Base-by-base conservation (phyloP, 1,139 yeast genomes). In the Hansenula lynferdii region DNA sequence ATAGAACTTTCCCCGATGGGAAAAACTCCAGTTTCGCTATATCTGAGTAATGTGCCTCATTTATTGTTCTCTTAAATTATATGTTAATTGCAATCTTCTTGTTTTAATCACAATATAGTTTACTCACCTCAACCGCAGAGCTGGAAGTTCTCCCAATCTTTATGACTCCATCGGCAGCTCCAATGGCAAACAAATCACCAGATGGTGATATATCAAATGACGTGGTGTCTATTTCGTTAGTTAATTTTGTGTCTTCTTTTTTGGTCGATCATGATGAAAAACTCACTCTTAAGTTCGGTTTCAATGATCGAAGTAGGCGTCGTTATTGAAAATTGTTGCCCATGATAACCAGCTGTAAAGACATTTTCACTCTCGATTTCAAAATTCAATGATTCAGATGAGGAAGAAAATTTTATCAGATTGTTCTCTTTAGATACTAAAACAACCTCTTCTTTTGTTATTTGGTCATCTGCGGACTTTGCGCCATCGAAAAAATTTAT, bases 1-100 rank as follows among this genome's bases (percentile, higher is more conserved):
- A 49, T 2, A 77, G 49, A 9, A 77, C 90, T 47, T 69, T 62
- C 3, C 77, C 74, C 11, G 85, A 77, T 0, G 89, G 85, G 51
- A 83, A 80, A 38, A 77, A 67, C 39, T 44, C 32, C 4, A 65
- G 43, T 10, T 57, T 54, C 1, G 67, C 54, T 1, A 80, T 60
- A 37, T 75, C 72, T 22, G 67, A 52, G 28, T 51, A 58, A 58
- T 82, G 90, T 1, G 75, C 77, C 3, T 61, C 60, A 2, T 50
- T 45, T 12, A 69, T 43, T 8, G 47, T 40, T 8, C 47, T 23
- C 21, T 38, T 6, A 3, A 28, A 8, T 5, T 7, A 3, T 15
- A 31, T 38, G 11, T 38, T 14, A 31, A 35, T 17, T n/a, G n/a
- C n/a, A 11, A 6, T 27, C 6, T n/a, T 8, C 19, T 27, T 8